These are phyloP conservation scores for Linum usitatissimum DNA, from an alignment of 345 rosid species.

Conservation along the genomic window DNA sequence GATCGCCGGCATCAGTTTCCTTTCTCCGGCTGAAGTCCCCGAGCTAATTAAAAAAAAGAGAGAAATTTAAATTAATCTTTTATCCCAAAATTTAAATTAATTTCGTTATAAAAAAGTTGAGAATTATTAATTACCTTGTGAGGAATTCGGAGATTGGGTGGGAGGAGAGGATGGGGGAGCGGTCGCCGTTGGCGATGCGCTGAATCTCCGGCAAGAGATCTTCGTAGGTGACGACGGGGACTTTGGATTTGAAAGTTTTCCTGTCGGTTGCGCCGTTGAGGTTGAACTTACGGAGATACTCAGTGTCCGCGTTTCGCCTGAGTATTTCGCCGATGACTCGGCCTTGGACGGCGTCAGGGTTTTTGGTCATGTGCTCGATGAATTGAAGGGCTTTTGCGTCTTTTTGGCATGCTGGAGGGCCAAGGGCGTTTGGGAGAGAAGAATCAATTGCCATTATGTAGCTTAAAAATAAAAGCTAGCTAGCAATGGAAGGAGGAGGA, in stretches of 20 bases:
- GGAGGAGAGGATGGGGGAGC: slow-evolving; percentile 69
- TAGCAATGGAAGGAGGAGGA: no score
- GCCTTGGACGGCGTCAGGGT: slow-evolving; percentile 56
- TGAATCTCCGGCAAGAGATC: slow-evolving; percentile 83
- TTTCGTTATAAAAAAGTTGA: neutral
- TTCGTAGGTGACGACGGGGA: slow-evolving; percentile 76
- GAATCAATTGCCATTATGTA: slow-evolving; percentile 59
- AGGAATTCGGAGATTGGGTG: slow-evolving; percentile 93
- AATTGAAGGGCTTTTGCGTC: slow-evolving; percentile 66
- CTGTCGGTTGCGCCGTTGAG: slow-evolving; percentile 58
- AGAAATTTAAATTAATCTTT: neutral
- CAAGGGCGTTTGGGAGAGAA: slow-evolving; percentile 41
- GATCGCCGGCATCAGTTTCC: slow-evolving; percentile 94
- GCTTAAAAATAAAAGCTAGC: no score
- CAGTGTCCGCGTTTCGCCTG: slow-evolving; percentile 47
- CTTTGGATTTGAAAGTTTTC: slow-evolving; percentile 48
- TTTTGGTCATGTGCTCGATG: slow-evolving; percentile 69
- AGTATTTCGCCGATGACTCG: slow-evolving; percentile 55
- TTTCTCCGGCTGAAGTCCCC: slow-evolving; percentile 97
- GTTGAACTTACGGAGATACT: slow-evolving; percentile 50
- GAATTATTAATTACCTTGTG: slow-evolving; percentile 44
- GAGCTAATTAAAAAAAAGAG: slow-evolving; percentile 36
- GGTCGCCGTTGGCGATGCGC: slow-evolving; percentile 88
- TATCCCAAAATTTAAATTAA: neutral
- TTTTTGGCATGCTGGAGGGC: slow-evolving; percentile 69